phyloP scores from a whole-genome alignment of 768 basidiomycete genomes.

The Astraeus odoratus region DNA sequence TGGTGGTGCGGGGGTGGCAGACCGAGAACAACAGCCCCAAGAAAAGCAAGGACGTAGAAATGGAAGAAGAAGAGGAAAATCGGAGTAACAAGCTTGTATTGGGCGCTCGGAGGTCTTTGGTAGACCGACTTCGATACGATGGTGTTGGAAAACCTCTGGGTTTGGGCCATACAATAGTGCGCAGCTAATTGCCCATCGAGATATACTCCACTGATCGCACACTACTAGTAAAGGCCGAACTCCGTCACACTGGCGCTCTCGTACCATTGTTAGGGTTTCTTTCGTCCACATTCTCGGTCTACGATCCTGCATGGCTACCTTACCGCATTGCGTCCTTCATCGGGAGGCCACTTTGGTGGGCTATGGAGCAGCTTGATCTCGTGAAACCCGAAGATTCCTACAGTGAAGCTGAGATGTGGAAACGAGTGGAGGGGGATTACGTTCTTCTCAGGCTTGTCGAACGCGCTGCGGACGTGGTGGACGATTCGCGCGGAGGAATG shows the following conservation, averaged over 20 bases:
- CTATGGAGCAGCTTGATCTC: conserved; percentile 69
- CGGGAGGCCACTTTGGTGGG: conserved; percentile 83
- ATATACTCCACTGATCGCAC: conserved; percentile 18
- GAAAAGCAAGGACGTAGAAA: conserved; percentile 9
- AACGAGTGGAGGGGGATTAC: conserved; percentile 63
- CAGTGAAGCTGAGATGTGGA: conserved; percentile 42
- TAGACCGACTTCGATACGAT: conserved; percentile 56
- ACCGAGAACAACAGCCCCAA: conserved; percentile 9
- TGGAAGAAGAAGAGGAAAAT: conserved; percentile 7
- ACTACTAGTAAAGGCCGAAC: conserved; percentile 64
- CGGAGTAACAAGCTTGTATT: conserved; percentile 52
- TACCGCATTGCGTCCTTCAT: conserved; percentile 64
- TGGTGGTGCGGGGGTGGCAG: conserved; percentile 57
- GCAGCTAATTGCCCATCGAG: conserved; percentile 24
- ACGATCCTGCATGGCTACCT: conserved; percentile 64
- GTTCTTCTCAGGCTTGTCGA: conserved; percentile 63
- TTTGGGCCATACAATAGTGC: conserved; percentile 66
- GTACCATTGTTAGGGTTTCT: conserved; percentile 52
- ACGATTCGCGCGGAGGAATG: conserved; percentile 35
- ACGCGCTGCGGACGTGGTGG: conserved; percentile 52
- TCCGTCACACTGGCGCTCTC: conserved; percentile 38
- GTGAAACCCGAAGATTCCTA: conserved; percentile 54
- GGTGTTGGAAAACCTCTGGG: conserved; percentile 73
- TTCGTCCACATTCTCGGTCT: conserved; percentile 50
- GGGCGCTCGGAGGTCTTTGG: conserved; percentile 43